Evolutionary conservation across 2,329 filamentous ascomycete genomes (phyloP).

Genomic region (Teratosphaeria zuluensis): DNA sequence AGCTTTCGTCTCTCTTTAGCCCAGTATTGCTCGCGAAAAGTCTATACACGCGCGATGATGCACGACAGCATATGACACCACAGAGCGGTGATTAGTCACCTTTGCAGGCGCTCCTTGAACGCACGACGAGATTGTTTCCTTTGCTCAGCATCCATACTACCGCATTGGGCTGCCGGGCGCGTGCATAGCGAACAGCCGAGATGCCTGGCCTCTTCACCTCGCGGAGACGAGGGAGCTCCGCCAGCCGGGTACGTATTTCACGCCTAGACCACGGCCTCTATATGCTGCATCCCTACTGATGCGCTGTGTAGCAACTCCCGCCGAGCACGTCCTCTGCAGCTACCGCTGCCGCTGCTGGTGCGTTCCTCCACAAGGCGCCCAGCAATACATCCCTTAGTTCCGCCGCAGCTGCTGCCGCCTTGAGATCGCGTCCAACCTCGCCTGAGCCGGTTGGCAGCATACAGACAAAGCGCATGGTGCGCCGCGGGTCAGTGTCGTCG

Average conservation of each 20-base stretch:
- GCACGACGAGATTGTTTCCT: not conserved
- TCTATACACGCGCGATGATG: not conserved
- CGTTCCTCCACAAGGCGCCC: slow-evolving; percentile 60
- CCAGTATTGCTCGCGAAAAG: not conserved
- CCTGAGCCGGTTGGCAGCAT: slow-evolving; percentile 73
- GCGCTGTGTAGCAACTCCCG: slow-evolving; percentile 35
- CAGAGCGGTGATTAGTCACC: not conserved
- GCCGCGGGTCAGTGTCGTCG: slow-evolving; percentile 65
- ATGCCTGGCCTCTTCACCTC: slow-evolving; percentile 19
- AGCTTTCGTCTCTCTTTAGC: not conserved
- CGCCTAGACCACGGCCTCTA: not conserved
- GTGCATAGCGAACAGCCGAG: not conserved
- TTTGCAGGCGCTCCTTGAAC: not conserved
- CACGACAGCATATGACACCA: not conserved
- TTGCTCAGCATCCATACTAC: not conserved
- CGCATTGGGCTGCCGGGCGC: not conserved
- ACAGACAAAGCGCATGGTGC: slow-evolving; percentile 75
- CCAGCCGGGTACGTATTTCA: slow-evolving; percentile 22
- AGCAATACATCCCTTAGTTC: slow-evolving; percentile 63
- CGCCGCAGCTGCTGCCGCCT: slow-evolving; percentile 75
- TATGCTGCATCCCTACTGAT: not conserved
- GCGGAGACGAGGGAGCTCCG: slow-evolving; percentile 17
- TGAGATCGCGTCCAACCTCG: slow-evolving; percentile 66
- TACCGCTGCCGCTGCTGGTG: slow-evolving; percentile 64
- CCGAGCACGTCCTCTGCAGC: slow-evolving; percentile 62